Conservation (phyloP, 2,329 filamentous ascomycete species). For the Graphiopsis chlorocephala region DNA sequence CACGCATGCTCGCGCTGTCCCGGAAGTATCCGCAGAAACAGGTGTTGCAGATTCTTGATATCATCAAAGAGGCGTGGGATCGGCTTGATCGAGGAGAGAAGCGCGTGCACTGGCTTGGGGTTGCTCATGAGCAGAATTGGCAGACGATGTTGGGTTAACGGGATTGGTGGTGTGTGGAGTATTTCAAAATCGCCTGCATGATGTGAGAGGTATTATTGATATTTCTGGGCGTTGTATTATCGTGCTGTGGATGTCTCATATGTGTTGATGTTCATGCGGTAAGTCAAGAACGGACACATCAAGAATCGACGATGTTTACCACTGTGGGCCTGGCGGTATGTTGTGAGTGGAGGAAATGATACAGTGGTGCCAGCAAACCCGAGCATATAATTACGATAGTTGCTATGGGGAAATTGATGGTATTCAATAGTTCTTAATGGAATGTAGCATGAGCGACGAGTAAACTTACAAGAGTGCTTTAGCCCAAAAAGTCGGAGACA, state of each 20-base stretch:
- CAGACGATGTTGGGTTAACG: slow-evolving; percentile 53
- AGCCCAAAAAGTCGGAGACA: not conserved
- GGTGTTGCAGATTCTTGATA: slow-evolving; percentile 47
- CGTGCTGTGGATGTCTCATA: not conserved
- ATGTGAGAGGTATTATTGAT: not conserved
- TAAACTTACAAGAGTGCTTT: not conserved
- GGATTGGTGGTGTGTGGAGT: not conserved
- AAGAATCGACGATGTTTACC: not conserved
- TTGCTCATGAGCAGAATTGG: slow-evolving; percentile 57
- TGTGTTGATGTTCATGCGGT: not conserved
- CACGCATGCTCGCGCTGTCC: slow-evolving; percentile 46
- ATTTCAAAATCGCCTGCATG: not conserved
- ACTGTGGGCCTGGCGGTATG: not conserved
- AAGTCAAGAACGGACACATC: not conserved
- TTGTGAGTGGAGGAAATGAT: not conserved
- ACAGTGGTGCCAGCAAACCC: not conserved
- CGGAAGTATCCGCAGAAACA: slow-evolving; percentile 52
- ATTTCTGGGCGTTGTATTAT: not conserved
- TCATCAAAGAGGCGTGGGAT: slow-evolving; percentile 54
- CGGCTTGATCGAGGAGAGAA: slow-evolving; percentile 48
- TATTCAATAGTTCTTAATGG: not conserved
- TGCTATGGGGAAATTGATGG: not conserved
- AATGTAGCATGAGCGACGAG: not conserved
- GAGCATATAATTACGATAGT: not conserved
- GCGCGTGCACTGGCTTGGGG: slow-evolving; percentile 55